Base-by-base conservation (phyloP, 2,329 filamentous ascomycete genomes). In the Periglandula ipomoeae region DNA sequence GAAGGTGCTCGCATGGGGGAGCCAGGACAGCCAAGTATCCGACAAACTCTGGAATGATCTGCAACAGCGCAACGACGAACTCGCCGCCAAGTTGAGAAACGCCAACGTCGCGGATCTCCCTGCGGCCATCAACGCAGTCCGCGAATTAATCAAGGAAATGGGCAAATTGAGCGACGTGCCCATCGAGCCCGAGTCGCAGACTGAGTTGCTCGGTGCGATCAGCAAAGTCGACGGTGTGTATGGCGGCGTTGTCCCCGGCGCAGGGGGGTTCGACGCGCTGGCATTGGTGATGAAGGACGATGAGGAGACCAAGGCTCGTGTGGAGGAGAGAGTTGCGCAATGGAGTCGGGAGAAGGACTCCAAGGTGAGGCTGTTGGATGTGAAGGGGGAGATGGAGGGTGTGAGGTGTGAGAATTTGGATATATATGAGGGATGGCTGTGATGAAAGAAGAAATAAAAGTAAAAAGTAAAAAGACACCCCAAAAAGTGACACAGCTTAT, bases 231-330 rank as follows among this genome's bases (percentile, higher is more conserved):
- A 85, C 0, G 93, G 91, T 5, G 89, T 97, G 3, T 79, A 90
- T 55, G 90, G 89, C 1, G 93, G 90, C 0, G 89, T 97, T 0
- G 93, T 96, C 0, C 93, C 93, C 0, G 93, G 93, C 0, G 93
- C 93, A 0, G 93, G 93, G 9, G 93, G 93, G 0, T 96, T 87
- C 61, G 93, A 98, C 71, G 93, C 93, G 1, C 76, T 95, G 48
- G 86, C 85, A 1, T 65, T 98, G 52, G 66, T 98, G 51, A 79
- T 95, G 55, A 76, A 78, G 58, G 87, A 96, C 58, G 81, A 86
- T 47, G 74, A 73, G 32, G 76, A 75, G 44, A 87, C 87, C 1
- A 69, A 84, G 48, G 61, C 62, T 20, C 69, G 71, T 11, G 66
- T 97, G 20, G 73, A 77, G 53, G 66, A 69, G 39, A 82, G 88